Evolutionary conservation across 768 basidiomycete species (phyloP), one percentile per base, ranked within the genome.

Genomic region (Gloeophyllum trabeum): DNA sequence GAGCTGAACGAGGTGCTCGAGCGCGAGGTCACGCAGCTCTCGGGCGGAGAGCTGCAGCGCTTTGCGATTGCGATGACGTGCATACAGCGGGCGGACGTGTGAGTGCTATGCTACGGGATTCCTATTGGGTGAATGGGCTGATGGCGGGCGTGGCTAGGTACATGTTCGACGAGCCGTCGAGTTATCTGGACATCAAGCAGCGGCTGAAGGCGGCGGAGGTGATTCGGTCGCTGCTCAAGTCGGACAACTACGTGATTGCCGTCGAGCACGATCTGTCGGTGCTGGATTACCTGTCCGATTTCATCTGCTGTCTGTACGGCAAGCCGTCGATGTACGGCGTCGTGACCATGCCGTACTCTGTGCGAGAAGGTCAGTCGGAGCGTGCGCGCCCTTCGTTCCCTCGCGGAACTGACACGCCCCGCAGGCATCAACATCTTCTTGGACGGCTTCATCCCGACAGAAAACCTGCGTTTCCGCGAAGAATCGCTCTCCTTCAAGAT

Each of bases 261-360:
- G 96, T 99, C 43, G 96, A 99, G 70, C 96, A 99, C 72, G 96
- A 99, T 71, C 65, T 99, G 55, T 93, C 96, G 3, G 93, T 97
- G 26, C 75, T 98, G 38, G 96, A 99, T 61, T 99, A 98, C 63
- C 76, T 98, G 6, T 98, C 94, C 45, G 96, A 99, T 64, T 99
- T 91, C 58, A 82, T 99, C 59, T 99, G 96, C 63, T 91, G 88
- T 64, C 62, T 99, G 25, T 99, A 99, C 63, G 96, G 96, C 52
- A 94, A 92, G 61, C 90, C 92, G 2, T 89, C 88, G 3, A 87
- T 91, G 78, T 97, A 96, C 54, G 92, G 96, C 58, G 96, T 99
- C 24, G 96, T 98, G 10, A 99, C 96, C 4, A 93, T 98, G 91
- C 96, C 96, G 26, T 91, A 80, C 57, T 96, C 93, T 22, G 93